Base-by-base conservation (phyloP, 306 rosid genomes). In the Crotalaria pallida region DNA sequence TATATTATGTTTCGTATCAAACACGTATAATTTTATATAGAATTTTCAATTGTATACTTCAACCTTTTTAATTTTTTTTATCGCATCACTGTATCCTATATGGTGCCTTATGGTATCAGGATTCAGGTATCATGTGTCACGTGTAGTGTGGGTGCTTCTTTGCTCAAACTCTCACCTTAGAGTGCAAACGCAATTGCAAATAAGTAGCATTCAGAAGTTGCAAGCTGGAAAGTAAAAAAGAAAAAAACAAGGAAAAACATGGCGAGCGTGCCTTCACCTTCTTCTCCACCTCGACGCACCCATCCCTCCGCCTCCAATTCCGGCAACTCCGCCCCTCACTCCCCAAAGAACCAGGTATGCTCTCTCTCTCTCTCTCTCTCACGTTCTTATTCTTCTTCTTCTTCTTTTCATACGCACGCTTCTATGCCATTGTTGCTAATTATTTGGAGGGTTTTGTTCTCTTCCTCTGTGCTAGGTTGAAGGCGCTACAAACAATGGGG, bases 301-400 rank as follows among this genome's bases (percentile, higher is more conserved):
- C 73, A 77, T 53, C 81, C 69, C 27, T 72, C 88, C n/a, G 84
- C 83, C 63, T 69, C 86, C 66, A 77, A 70, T 65, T 75, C 84
- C 17, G 81, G 67, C 13, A 71, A 57, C 82, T 65, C 84, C 19
- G 75, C 84, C 67, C 33, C 79, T 17, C 75, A 62, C 19, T 60
- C 82, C 31, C 31, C 31, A 27, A 31, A 31, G 7, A 31, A 31
- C 36, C 2, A 31, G 36, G 36, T 31, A 8, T 1, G 1, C 36
- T 31, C 36, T 1, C n/a, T 31, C 36, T 8, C 6, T 31, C 36
- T 31, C 36, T 71, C 45, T 10, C 10, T 10, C 13, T 38, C 13
- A 8, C 13, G 1, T 40, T 9, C n/a, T 49, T 24, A 58, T 43
- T 73, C 43, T 31, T 45, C 61, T 1, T 9, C n/a, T 49, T 24